Percentiles rank a stretch among this genome's conserved stretches.
Evolutionary conservation across 2,329 filamentous ascomycete genomes (phyloP).

Genomic region (Colletotrichum costaricense): DNA sequence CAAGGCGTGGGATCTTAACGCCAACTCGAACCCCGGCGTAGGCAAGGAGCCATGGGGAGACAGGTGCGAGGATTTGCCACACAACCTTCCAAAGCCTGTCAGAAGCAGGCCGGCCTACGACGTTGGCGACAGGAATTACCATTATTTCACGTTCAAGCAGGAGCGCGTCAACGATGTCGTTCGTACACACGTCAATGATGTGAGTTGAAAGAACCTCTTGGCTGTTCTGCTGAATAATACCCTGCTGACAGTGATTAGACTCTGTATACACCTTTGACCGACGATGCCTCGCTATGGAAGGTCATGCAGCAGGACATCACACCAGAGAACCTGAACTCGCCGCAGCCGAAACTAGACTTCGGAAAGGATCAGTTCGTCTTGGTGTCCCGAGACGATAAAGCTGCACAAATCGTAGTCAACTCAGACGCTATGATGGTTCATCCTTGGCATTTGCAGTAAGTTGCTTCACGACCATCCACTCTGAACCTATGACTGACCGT

Average conservation of each 20-base stretch:
- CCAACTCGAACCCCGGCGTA: conserved; percentile 8
- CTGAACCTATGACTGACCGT: conserved; percentile 1
- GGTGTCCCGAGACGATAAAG: conserved; percentile 35
- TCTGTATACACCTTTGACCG: conserved; percentile 31
- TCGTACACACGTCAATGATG: conserved; percentile 27
- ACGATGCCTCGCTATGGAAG: conserved; percentile 34
- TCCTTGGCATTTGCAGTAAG: conserved; percentile 39
- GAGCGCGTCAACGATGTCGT: conserved; percentile 22
- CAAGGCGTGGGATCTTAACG: conserved; percentile 31
- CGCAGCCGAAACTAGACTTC: conserved; percentile 27
- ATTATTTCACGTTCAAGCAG: conserved; percentile 33
- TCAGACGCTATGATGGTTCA: conserved; percentile 39
- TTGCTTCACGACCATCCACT: neutral
- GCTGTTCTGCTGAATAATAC: neutral
- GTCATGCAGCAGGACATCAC: conserved; percentile 19
- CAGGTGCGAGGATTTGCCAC: conserved; percentile 36
- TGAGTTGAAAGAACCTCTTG: neutral
- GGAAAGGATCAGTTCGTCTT: conserved; percentile 34
- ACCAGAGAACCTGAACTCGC: conserved; percentile 24
- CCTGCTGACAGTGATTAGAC: conserved; percentile 18
- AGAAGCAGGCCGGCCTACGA: conserved; percentile 35
- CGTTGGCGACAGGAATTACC: conserved; percentile 33
- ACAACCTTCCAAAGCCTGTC: conserved; percentile 36
- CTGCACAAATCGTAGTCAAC: conserved; percentile 41
- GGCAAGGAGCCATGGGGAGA: conserved; percentile 31